These are phyloP conservation scores for Ophiostoma sp. DNA, from an alignment of 2,329 filamentous ascomycete genomes.

Conservation along the genomic window DNA sequence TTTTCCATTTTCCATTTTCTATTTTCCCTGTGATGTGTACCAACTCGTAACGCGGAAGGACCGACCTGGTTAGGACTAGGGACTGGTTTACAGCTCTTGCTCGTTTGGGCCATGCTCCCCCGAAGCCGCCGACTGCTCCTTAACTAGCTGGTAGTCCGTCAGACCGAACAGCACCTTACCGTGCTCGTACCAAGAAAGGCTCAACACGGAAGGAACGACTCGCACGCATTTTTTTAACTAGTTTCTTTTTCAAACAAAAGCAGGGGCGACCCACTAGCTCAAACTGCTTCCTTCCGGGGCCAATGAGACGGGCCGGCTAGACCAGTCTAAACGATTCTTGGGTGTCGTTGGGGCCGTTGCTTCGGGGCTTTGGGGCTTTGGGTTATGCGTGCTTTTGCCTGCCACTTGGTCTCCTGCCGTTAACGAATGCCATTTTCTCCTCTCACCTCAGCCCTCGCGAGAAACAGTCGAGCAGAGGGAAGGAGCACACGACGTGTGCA, in stretches of 20 bases:
- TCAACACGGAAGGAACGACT: slow-evolving; percentile 4
- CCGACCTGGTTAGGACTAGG: slow-evolving; percentile 9
- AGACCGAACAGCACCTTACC: no score
- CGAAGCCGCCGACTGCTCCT: slow-evolving; percentile 9
- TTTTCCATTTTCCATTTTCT: neutral
- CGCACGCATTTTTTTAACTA: neutral
- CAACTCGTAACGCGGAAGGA: neutral
- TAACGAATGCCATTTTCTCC: slow-evolving; percentile 1
- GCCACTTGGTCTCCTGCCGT: no score
- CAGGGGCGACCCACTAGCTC: neutral
- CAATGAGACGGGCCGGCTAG: neutral
- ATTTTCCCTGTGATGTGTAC: neutral
- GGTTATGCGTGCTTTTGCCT: no score
- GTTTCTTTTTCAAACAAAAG: neutral
- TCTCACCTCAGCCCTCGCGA: neutral
- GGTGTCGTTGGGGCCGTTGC: neutral
- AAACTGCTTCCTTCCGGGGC: neutral
- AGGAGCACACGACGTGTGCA: neutral
- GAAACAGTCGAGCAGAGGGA: neutral
- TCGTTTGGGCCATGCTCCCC: slow-evolving; percentile 3
- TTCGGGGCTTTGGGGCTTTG: neutral
- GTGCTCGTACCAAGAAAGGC: neutral
- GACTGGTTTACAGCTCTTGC: neutral
- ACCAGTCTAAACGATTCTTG: neutral
- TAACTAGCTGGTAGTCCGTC: neutral